phyloP scores from a whole-genome alignment of 306 rosid genomes.

The Dryas drummondii region DNA sequence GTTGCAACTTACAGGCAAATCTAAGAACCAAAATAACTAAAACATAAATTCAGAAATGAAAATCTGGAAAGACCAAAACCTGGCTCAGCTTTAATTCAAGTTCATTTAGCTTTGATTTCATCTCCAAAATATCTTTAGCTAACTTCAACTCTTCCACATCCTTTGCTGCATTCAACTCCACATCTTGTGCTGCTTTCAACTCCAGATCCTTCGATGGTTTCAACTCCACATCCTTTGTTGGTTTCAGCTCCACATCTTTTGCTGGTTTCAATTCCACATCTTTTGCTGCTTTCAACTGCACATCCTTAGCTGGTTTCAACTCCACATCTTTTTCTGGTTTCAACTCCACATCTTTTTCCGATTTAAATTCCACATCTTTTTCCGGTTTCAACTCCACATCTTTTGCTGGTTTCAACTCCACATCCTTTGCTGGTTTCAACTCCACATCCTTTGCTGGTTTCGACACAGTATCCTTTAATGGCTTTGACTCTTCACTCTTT shows the following conservation, averaged over 20 bases:
- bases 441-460: conserved; percentile 20
- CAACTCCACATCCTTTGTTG: conserved; percentile 4
- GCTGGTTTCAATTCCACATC: conserved; percentile 7
- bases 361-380: neutral
- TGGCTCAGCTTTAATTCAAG: conserved; percentile 74
- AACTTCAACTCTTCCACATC: conserved; percentile 43
- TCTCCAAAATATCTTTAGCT: conserved; percentile 62
- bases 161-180: conserved; percentile 34
- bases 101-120: conserved; percentile 65
- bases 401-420: conserved; percentile 21
- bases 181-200: conserved; percentile 28
- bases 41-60: too few relatives aligned
- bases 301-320: conserved; percentile 16
- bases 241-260: neutral
- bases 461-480: conserved; percentile 25
- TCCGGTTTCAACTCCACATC: conserved; percentile 21
- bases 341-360: conserved; percentile 12
- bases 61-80: conserved; percentile 35
- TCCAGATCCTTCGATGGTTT: conserved; percentile 29
- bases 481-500: conserved; percentile 28
- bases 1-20: too few relatives aligned
- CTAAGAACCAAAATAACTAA: too few relatives aligned
- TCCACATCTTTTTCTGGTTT: conserved; percentile 11
- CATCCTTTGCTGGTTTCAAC: conserved; percentile 6
- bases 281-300: conserved; percentile 8